Base-by-base conservation (phyloP, 345 rosid genomes). In the Rubroshorea leprosula region DNA sequence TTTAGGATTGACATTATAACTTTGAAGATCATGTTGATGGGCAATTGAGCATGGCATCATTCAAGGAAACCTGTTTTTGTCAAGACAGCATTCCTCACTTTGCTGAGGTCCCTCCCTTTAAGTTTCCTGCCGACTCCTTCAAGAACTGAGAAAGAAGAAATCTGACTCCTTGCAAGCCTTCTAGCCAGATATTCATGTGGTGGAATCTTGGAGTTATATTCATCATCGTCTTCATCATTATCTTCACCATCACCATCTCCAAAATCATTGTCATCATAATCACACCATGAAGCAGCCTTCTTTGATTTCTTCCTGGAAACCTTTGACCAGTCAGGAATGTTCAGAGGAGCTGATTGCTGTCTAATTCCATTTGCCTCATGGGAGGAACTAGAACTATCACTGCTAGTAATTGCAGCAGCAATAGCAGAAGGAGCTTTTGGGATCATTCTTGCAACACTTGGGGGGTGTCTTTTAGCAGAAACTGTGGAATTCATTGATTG, bases 101-200 rank as follows among this genome's bases (percentile, higher is more conserved):
- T 79, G 69, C 87, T 79, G 26, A 91, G 79, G 48, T 88, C 95
- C 72, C 98, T 71, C 47, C 95, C 98, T 71, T 88, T 91, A 53
- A 91, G 73, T 26, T 74, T 88, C 79, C 95, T 80, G 15, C 98
- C 92, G 25, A 65, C 85, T 29, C 98, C 98, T 84, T 91, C 95
- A 55, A 75, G 64, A 6, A 88, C 96, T 2, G 95, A 82, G 53
- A 82, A 85, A 12, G 89, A 74, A 18, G 85, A 82, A 15, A 83
- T 79, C 49, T 76, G 89, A 43, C 80, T 82, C 65, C 81, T 74
- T 54, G 81, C 78, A 15, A 78, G 76, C 63, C 95, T 81, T 43
- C 70, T 64, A 6, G 86, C 68, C 18, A 92, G 74, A 51, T 80
- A 67, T 64, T 86, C 96, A 68, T 92, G 90, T 7, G 96, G 87